These are phyloP conservation scores for Fraxinus nigra DNA, from an alignment of 305 asterid species.

Conservation along the genomic window DNA sequence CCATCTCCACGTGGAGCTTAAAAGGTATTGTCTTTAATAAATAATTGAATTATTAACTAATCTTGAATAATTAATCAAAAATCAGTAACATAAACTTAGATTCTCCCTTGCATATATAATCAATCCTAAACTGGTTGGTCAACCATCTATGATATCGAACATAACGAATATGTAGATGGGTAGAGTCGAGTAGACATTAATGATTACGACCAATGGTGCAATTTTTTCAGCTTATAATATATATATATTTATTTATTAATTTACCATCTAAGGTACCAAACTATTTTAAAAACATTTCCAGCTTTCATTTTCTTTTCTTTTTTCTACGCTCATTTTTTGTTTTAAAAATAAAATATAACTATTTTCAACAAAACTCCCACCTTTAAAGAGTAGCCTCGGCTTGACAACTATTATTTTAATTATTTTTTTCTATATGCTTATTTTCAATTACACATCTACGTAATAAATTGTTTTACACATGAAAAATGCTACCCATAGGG, in stretches of 20 bases:
- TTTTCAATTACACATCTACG: too few relatives aligned
- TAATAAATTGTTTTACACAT: too few relatives aligned
- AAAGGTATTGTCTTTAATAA: background rate
- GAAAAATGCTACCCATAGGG: too few relatives aligned
- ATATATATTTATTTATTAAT: too few relatives aligned
- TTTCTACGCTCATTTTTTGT: background rate
- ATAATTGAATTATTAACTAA: background rate
- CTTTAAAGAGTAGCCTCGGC: too few relatives aligned
- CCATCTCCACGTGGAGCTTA: background rate
- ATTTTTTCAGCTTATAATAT: too few relatives aligned
- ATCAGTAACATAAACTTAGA: too few relatives aligned
- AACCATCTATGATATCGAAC: background rate
- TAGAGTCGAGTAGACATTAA: background rate
- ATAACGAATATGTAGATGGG: background rate
- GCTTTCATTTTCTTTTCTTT: too few relatives aligned
- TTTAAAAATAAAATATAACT: too few relatives aligned
- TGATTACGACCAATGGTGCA: background rate
- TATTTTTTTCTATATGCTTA: too few relatives aligned
- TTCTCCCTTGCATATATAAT: conserved; percentile 19
- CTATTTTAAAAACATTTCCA: background rate
- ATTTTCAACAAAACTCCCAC: background rate
- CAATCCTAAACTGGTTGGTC: conserved; percentile 22
- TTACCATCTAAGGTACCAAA: background rate
- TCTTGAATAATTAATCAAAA: background rate
- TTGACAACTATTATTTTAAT: too few relatives aligned